Percentiles rank a stretch among this genome's conserved stretches.
These are phyloP conservation scores for Areca catechu DNA, from an alignment of 176 grass and related monocot genomes.

Conservation along the genomic window DNA sequence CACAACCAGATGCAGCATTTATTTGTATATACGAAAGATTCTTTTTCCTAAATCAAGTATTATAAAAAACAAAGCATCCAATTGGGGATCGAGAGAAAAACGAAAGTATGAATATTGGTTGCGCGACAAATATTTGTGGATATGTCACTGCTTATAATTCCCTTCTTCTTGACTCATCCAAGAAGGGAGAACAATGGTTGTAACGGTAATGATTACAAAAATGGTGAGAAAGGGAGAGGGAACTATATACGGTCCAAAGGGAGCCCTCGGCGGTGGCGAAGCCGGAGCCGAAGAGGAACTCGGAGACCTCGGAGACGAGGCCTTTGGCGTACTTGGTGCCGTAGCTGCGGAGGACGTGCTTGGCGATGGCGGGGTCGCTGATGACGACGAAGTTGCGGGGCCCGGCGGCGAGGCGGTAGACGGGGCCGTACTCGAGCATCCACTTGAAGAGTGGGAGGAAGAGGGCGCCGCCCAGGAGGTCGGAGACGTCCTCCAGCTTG, in stretches of 20 bases:
- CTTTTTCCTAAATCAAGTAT: no score
- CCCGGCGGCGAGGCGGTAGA: conserved; percentile 88
- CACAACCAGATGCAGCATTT: no score
- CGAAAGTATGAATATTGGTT: no score
- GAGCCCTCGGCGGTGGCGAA: conserved; percentile 74
- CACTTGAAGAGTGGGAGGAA: conserved; percentile 97
- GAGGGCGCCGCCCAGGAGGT: conserved; percentile 92
- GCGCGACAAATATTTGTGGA: no score
- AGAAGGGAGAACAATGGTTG: no score
- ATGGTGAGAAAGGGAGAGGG: not conserved
- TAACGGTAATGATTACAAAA: no score
- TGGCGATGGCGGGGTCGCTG: conserved; percentile 70
- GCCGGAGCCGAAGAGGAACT: conserved; percentile 91
- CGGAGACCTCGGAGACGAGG: conserved; percentile 84
- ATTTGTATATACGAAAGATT: no score
- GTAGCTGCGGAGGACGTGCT: conserved; percentile 85
- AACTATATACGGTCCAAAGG: conserved; percentile 57
- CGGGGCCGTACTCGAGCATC: conserved; percentile 76
- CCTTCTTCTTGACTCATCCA: no score
- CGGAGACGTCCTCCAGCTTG: conserved; percentile 80
- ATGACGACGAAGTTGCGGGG: conserved; percentile 79
- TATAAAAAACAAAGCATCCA: no score
- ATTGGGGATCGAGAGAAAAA: no score
- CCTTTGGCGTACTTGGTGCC: conserved; percentile 78
- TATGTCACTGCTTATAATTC: no score